Evolutionary conservation across 2,329 filamentous ascomycete species (phyloP).

Genomic region (Ascochyta rabiei): DNA sequence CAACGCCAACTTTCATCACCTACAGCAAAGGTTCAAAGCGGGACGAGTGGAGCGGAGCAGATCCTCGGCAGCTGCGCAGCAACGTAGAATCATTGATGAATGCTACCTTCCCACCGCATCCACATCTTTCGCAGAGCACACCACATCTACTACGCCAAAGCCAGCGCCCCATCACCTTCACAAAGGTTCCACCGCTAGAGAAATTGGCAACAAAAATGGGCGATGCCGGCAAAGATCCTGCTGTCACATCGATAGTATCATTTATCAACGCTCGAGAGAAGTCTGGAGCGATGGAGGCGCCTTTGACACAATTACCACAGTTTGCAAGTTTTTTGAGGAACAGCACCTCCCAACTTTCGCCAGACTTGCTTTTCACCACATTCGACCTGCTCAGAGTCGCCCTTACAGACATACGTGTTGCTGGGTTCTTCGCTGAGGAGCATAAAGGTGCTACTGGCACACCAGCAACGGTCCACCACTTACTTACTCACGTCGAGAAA

Average conservation of each 20-base stretch:
- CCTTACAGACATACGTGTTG: slow-evolving; percentile 77
- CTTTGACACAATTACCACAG: slow-evolving; percentile 71
- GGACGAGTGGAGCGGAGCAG: slow-evolving; percentile 81
- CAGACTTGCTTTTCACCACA: slow-evolving; percentile 74
- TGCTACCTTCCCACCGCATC: slow-evolving; percentile 77
- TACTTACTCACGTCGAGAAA: slow-evolving; percentile 61
- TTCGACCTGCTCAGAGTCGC: slow-evolving; percentile 85
- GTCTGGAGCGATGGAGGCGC: slow-evolving; percentile 66
- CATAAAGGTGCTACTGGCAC: slow-evolving; percentile 55
- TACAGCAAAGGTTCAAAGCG: slow-evolving; percentile 78
- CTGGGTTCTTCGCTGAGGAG: slow-evolving; percentile 84
- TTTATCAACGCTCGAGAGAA: slow-evolving; percentile 71
- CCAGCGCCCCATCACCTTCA: slow-evolving; percentile 73
- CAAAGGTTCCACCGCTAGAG: slow-evolving; percentile 79
- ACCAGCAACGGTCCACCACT: slow-evolving; percentile 60
- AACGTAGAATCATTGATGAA: slow-evolving; percentile 77
- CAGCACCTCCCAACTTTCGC: slow-evolving; percentile 62
- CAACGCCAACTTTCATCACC: slow-evolving; percentile 88
- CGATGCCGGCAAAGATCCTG: slow-evolving; percentile 60
- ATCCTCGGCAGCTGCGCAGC: slow-evolving; percentile 68
- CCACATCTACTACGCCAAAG: slow-evolving; percentile 71
- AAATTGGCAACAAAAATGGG: slow-evolving; percentile 85
- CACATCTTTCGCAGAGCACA: slow-evolving; percentile 72
- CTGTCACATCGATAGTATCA: slow-evolving; percentile 67
- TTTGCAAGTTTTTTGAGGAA: slow-evolving; percentile 68